phyloP scores from a whole-genome alignment of 441 rosid species.

The Jatropha multifida region DNA sequence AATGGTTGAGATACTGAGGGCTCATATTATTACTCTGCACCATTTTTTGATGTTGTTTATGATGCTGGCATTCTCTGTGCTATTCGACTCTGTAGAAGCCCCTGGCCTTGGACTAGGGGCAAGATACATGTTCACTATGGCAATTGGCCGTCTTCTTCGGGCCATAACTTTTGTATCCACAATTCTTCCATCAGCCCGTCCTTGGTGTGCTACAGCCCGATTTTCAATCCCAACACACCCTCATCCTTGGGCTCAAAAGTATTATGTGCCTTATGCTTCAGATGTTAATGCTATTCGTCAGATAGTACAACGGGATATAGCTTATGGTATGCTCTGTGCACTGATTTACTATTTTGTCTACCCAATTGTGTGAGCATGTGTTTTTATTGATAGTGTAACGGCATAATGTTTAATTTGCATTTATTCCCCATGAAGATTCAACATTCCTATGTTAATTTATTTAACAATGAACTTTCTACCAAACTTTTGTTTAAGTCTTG shows the following conservation, averaged over 20 bases:
- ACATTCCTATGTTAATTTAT: not conserved
- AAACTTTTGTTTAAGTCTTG: not conserved
- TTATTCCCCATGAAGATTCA: slow-evolving; percentile 1
- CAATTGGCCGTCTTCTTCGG: slow-evolving; percentile 81
- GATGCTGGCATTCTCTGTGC: slow-evolving; percentile 86
- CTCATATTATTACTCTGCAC: slow-evolving; percentile 76
- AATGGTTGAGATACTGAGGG: slow-evolving; percentile 69
- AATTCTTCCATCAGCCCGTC: slow-evolving; percentile 84
- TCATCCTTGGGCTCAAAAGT: slow-evolving; percentile 88
- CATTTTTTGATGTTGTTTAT: slow-evolving; percentile 85
- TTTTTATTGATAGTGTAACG: not conserved
- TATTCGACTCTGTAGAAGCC: slow-evolving; percentile 68
- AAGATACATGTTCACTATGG: slow-evolving; percentile 88
- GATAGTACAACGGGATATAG: slow-evolving; percentile 52
- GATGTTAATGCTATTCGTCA: slow-evolving; percentile 61
- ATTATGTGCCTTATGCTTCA: slow-evolving; percentile 74
- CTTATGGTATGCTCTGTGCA: slow-evolving; percentile 52
- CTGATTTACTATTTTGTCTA: not conserved
- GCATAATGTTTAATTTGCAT: not conserved
- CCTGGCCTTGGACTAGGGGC: slow-evolving; percentile 95
- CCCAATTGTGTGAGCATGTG: too few relatives aligned
- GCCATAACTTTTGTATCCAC: slow-evolving; percentile 80
- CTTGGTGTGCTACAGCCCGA: slow-evolving; percentile 85
- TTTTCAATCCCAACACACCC: slow-evolving; percentile 68
- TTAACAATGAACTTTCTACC: not conserved